Evolutionary conservation across 140 eudicot genomes (phyloP).

Genomic region (Oenanthe javanica): DNA sequence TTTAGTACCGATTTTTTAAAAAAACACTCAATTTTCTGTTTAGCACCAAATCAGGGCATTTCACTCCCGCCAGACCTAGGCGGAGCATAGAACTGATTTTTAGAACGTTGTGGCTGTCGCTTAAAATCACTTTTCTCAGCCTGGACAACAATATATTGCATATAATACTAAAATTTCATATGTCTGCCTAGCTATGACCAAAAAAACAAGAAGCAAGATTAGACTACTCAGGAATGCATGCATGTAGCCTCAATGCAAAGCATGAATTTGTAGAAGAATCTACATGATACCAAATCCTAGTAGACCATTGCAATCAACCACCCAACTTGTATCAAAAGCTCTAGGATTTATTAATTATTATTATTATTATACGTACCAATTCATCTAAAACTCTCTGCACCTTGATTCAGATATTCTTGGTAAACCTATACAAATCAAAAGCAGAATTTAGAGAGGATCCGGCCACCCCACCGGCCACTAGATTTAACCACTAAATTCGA

Average conservation of each 20-base stretch:
- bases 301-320: neutral
- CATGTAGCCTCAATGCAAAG: neutral
- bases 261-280: neutral
- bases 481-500: too few species aligned
- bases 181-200: neutral
- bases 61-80: too few species aligned
- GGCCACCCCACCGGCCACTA: too few species aligned
- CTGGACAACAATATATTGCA: neutral
- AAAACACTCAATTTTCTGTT: too few species aligned
- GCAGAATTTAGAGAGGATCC: neutral
- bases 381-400: too few species aligned
- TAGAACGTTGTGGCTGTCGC: too few species aligned
- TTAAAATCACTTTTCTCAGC: neutral
- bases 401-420: too few species aligned
- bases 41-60: too few species aligned
- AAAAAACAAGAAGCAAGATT: neutral
- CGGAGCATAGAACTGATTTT: too few species aligned
- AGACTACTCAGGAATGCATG: neutral
- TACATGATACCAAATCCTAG: neutral
- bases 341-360: too few species aligned
- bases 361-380: too few species aligned
- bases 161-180: neutral
- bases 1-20: too few species aligned
- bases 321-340: neutral
- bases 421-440: neutral